Percentiles rank a stretch among this genome's conserved stretches.
phyloP scores from a whole-genome alignment of 352 stramenopile species.

The Phytophthora multivora region DNA sequence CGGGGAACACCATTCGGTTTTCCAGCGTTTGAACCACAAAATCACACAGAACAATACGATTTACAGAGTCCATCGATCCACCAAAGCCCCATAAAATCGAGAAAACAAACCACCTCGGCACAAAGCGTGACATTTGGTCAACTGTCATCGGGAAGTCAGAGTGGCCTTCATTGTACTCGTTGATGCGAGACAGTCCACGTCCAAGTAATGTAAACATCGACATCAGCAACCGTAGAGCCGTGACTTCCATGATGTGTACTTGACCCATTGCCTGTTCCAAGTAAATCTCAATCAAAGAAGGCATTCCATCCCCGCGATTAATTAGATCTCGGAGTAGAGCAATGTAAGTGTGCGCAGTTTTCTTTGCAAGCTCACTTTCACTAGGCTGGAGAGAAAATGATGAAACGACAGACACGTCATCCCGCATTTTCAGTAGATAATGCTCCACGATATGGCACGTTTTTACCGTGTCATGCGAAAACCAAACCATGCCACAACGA shows the following conservation, averaged over 20 bases:
- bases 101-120: conserved; percentile 98
- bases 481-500: conserved; percentile 99
- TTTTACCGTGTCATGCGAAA: conserved; percentile 96
- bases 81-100: conserved; percentile 99
- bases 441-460: conserved; percentile 92
- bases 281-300: conserved; percentile 91
- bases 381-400: conserved; percentile 72
- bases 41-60: conserved; percentile 92
- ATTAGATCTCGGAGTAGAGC: conserved; percentile 65
- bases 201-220: conserved; percentile 97
- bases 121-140: conserved; percentile 97
- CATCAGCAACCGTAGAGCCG: conserved; percentile 93
- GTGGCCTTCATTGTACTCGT: conserved; percentile 99
- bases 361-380: conserved; percentile 67
- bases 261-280: conserved; percentile 93
- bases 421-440: conserved; percentile 74
- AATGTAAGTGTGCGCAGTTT: conserved; percentile 74
- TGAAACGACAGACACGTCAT: conserved; percentile 63
- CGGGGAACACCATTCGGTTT: conserved; percentile 89
- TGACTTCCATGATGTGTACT: conserved; percentile 97
- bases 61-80: conserved; percentile 94
- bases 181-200: conserved; percentile 93
- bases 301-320: conserved; percentile 47
- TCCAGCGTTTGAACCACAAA: conserved; percentile 89
- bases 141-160: conserved; percentile 97